phyloP scores from a whole-genome alignment of 768 basidiomycete species.

The Epithele typhae region DNA sequence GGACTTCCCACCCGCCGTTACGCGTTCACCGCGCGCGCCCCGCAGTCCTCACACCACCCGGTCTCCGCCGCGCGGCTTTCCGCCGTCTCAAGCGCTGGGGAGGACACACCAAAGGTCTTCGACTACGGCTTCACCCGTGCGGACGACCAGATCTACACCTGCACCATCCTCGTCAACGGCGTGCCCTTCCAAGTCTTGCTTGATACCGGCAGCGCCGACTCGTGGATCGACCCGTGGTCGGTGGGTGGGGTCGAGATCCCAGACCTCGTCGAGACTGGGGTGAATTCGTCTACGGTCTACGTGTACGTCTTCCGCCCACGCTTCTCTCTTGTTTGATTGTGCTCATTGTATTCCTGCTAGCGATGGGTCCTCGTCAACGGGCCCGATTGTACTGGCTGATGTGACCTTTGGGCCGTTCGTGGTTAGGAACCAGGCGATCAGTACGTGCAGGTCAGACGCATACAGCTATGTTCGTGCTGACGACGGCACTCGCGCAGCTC shows the following conservation, averaged over 20 bases:
- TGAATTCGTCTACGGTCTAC: slow-evolving; percentile 2
- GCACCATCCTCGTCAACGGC: slow-evolving; percentile 4
- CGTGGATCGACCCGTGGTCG: slow-evolving; percentile 9
- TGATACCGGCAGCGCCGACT: slow-evolving; percentile 6
- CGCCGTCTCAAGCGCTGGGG: too few species aligned
- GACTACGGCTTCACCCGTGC: slow-evolving; percentile 2
- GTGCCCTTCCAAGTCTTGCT: slow-evolving; percentile 6
- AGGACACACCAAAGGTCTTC: background rate
- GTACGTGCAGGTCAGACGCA: background rate
- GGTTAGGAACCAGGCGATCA: slow-evolving; percentile 7
- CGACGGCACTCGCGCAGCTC: background rate
- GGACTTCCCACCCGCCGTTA: too few species aligned
- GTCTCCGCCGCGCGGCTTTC: too few species aligned
- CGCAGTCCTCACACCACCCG: too few species aligned
- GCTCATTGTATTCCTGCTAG: background rate
- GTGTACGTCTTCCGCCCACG: background rate
- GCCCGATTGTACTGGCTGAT: slow-evolving; percentile 5
- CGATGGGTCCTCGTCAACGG: slow-evolving; percentile 1
- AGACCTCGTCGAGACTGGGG: background rate
- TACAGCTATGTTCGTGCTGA: background rate
- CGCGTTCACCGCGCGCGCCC: too few species aligned
- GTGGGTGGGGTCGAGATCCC: background rate
- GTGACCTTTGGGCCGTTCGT: slow-evolving; percentile 4
- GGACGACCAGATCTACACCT: background rate
- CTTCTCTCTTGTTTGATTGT: background rate